These are phyloP conservation scores for Penicillium samsonianum DNA, from an alignment of 495 filamentous ascomycete species.

Conservation along the genomic window DNA sequence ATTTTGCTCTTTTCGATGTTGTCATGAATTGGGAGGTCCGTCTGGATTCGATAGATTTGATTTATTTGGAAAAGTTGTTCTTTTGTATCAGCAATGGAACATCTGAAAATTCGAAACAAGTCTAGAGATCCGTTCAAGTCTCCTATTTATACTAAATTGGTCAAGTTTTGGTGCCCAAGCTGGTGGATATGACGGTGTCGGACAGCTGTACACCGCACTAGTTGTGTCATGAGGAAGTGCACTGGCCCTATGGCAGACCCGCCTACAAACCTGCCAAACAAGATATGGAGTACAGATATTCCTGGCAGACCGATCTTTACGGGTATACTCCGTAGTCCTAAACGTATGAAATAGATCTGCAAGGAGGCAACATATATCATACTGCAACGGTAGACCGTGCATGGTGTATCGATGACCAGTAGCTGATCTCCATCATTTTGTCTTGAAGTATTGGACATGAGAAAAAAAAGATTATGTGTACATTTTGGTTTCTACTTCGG, in stretches of 20 bases:
- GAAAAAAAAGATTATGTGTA: slow-evolving; percentile 8
- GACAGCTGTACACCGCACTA: slow-evolving; percentile 9
- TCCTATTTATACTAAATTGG: slow-evolving; percentile 1
- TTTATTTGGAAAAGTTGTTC: slow-evolving; percentile 9
- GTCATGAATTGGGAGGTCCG: slow-evolving; percentile 20
- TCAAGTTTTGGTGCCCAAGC: slow-evolving; percentile 25
- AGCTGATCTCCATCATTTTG: not conserved
- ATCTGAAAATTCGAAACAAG: not conserved
- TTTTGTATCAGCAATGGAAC: slow-evolving; percentile 7
- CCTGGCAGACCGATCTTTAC: not conserved
- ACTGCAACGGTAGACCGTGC: not conserved
- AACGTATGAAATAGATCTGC: not conserved
- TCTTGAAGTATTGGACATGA: not conserved
- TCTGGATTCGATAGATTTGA: slow-evolving; percentile 11
- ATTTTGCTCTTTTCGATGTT: slow-evolving; percentile 4
- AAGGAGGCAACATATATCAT: not conserved
- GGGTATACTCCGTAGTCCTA: not conserved
- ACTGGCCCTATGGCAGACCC: not conserved
- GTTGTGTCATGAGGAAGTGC: slow-evolving; percentile 1
- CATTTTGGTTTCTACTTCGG: slow-evolving; percentile 6
- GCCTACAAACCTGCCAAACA: not conserved
- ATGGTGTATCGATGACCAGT: not conserved
- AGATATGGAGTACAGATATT: not conserved
- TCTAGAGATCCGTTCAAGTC: not conserved
- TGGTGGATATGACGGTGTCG: not conserved